phyloP scores from a whole-genome alignment of 2,329 filamentous ascomycete species.

The Bipolaris gigantea region DNA sequence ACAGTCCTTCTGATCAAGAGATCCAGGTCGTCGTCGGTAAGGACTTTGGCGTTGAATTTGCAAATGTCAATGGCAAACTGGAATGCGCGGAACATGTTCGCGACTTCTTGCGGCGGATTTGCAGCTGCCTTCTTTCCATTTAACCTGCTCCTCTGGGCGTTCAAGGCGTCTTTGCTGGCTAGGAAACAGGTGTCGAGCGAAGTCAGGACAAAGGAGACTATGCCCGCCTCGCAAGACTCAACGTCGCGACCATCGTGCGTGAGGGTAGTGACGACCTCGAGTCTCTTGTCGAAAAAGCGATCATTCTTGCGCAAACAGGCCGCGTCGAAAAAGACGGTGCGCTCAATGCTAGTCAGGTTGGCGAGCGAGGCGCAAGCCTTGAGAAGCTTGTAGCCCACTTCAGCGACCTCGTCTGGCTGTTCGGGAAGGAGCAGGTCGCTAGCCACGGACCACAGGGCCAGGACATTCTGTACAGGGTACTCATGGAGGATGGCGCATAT shows the following conservation, averaged over 20 bases:
- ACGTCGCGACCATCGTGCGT: conserved; percentile 45
- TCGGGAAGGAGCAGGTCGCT: conserved; percentile 43
- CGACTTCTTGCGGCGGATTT: conserved; percentile 29
- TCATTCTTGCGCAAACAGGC: conserved; percentile 34
- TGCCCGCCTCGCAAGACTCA: conserved; percentile 42
- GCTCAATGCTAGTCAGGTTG: conserved; percentile 41
- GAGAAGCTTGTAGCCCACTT: conserved; percentile 42
- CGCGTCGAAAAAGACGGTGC: conserved; percentile 45
- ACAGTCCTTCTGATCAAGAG: conserved; percentile 65
- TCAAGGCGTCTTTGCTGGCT: conserved; percentile 31
- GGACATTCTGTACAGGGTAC: conserved; percentile 43
- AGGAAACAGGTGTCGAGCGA: conserved; percentile 41
- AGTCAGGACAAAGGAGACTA: conserved; percentile 38
- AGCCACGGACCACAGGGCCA: conserved; percentile 43
- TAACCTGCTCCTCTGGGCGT: conserved; percentile 27
- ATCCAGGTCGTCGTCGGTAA: conserved; percentile 63
- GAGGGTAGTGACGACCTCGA: conserved; percentile 41
- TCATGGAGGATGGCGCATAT: conserved; percentile 41
- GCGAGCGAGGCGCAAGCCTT: conserved; percentile 38
- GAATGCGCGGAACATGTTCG: conserved; percentile 62
- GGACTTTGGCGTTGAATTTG: conserved; percentile 74
- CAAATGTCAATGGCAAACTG: conserved; percentile 67
- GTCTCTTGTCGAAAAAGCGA: conserved; percentile 36
- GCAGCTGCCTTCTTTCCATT: conserved; percentile 30
- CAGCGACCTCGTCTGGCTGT: conserved; percentile 37